These are phyloP conservation scores for Pontederia paniculata DNA, from an alignment of 176 grass and related monocot species.

Conservation along the genomic window DNA sequence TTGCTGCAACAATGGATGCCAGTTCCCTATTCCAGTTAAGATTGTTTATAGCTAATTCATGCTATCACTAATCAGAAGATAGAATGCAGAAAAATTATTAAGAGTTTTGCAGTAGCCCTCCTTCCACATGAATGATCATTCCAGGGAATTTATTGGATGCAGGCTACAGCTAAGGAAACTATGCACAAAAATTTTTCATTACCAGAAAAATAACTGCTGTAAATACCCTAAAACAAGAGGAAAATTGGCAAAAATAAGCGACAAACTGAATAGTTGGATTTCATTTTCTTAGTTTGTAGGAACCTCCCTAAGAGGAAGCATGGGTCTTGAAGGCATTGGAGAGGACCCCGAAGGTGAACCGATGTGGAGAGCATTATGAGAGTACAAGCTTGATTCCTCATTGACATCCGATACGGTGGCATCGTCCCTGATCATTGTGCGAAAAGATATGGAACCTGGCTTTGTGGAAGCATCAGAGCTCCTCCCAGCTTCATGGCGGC, in stretches of 20 bases:
- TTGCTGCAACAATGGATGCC: too few relatives aligned
- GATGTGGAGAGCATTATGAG: conserved; percentile 33
- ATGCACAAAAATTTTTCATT: conserved; percentile 97
- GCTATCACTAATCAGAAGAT: too few relatives aligned
- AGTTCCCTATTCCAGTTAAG: too few relatives aligned
- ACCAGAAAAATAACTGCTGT: conserved; percentile 99
- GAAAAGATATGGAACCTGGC: conserved; percentile 87
- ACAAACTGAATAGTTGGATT: conserved; percentile 33
- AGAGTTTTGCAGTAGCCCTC: too few relatives aligned
- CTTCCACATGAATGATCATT: too few relatives aligned
- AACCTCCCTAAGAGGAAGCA: conserved; percentile 85
- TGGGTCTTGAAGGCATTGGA: conserved; percentile 52
- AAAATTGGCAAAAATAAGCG: conserved; percentile 20
- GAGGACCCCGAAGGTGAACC: conserved; percentile 55
- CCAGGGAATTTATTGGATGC: too few relatives aligned
- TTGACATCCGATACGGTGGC: conserved; percentile 28
- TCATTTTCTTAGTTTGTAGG: conserved; percentile 39
- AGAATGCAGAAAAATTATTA: too few relatives aligned
- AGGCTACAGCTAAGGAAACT: conserved; percentile 22
- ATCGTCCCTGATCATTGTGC: conserved; percentile 84
- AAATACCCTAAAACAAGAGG: conserved; percentile 52
- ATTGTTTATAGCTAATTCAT: too few relatives aligned
- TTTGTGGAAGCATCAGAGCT: conserved; percentile 88
- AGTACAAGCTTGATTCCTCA: conserved; percentile 35
- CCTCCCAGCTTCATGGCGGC: conserved; percentile 46